A percentile compares a stretch with the other conserved stretches of the same genome.
These are phyloP conservation scores for Pelargonium cotyledonis DNA, from an alignment of 441 rosid genomes.

Conservation along the genomic window DNA sequence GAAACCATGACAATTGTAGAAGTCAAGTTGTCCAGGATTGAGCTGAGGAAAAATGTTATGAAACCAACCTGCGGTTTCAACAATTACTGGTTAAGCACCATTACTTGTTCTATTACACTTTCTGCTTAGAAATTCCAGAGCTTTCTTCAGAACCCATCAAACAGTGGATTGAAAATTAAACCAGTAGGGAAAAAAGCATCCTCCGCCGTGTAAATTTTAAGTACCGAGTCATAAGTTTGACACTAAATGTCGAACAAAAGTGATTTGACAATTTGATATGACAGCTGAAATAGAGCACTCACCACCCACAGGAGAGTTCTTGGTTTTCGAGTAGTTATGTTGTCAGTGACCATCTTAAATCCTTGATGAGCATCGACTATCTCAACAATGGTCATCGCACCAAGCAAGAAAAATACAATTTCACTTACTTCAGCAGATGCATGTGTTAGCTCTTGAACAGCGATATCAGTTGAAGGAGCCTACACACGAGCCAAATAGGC, in stretches of 20 bases:
- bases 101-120: too few relatives aligned
- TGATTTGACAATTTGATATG: conserved; percentile 9
- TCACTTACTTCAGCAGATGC: conserved; percentile 93
- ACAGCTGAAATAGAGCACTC: conserved; percentile 28
- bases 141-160: background rate
- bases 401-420: conserved; percentile 90
- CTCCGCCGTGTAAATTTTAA: too few relatives aligned
- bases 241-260: background rate
- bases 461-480: conserved; percentile 94
- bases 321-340: conserved; percentile 83
- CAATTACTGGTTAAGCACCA: conserved; percentile 18
- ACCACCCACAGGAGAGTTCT: conserved; percentile 84
- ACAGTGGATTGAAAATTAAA: background rate
- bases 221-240: background rate
- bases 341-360: conserved; percentile 92
- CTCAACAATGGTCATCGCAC: conserved; percentile 97
- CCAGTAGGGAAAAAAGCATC: background rate
- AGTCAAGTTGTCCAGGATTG: conserved; percentile 84
- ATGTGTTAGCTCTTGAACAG: conserved; percentile 70
- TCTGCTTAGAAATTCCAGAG: too few relatives aligned
- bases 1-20: conserved; percentile 96
- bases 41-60: conserved; percentile 81
- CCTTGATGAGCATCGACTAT: conserved; percentile 99
- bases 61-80: conserved; percentile 63
- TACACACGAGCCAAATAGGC: conserved; percentile 27